These are phyloP conservation scores for Eutypella sp. DNA, from an alignment of 2,329 filamentous ascomycete species.

Conservation along the genomic window DNA sequence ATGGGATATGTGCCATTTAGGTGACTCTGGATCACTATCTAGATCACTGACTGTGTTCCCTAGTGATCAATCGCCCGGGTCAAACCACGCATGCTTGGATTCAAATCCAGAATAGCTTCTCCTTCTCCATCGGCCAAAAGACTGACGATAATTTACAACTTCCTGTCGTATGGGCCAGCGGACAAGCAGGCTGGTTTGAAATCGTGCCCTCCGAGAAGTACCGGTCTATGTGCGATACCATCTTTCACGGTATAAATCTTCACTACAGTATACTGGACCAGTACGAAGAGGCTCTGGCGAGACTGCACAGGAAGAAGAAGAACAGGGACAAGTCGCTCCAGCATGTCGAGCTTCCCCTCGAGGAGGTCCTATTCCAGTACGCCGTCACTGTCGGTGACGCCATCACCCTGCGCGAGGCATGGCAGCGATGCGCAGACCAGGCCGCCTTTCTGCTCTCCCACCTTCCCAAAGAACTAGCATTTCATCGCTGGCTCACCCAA, in stretches of 20 bases:
- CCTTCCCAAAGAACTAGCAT: conserved; percentile 43
- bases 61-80: conserved; percentile 30
- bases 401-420: conserved; percentile 44
- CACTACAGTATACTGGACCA: conserved; percentile 59
- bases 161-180: conserved; percentile 61
- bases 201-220: conserved; percentile 57
- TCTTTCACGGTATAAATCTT: conserved; percentile 58
- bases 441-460: conserved; percentile 49
- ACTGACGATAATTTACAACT: conserved; percentile 42
- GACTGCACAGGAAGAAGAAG: conserved; percentile 26
- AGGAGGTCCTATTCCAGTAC: conserved; percentile 41
- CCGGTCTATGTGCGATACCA: conserved; percentile 49
- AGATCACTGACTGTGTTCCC: neutral
- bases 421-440: conserved; percentile 42
- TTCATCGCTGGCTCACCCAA: conserved; percentile 44
- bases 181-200: conserved; percentile 63
- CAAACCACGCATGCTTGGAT: conserved; percentile 34
- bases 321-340: conserved; percentile 22
- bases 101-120: conserved; percentile 45
- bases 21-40: too few species aligned
- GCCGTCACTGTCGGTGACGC: conserved; percentile 49
- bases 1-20: neutral
- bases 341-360: conserved; percentile 23
- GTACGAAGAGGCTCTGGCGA: conserved; percentile 39
- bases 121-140: conserved; percentile 50